phyloP scores from a whole-genome alignment of 768 basidiomycete species.

The Leccinum incarnatum region DNA sequence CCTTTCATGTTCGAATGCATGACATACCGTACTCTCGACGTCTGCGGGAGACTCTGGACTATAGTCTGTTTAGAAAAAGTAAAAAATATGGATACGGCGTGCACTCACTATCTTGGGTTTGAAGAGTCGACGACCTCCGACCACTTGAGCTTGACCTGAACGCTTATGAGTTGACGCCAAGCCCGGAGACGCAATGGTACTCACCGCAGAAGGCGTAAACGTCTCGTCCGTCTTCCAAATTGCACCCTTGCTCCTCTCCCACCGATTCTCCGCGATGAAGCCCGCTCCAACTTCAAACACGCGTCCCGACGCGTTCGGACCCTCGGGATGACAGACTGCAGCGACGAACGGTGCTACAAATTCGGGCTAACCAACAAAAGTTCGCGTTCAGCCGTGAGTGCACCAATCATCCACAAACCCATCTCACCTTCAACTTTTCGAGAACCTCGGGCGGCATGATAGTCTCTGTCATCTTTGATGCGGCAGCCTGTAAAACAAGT shows the following conservation, averaged over 20 bases:
- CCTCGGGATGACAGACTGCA: conserved; percentile 83
- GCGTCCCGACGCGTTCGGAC: conserved; percentile 72
- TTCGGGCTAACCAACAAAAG: conserved; percentile 52
- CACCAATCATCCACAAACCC: neutral
- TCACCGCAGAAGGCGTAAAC: conserved; percentile 92
- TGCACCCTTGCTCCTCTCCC: conserved; percentile 86
- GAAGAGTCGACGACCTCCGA: conserved; percentile 76
- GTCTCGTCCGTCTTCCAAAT: conserved; percentile 87
- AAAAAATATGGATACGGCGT: neutral
- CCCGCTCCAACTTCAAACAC: conserved; percentile 95
- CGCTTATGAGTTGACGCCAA: neutral
- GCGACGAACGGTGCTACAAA: conserved; percentile 91
- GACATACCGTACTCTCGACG: conserved; percentile 51
- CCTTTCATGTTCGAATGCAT: neutral
- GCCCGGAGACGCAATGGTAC: conserved; percentile 12
- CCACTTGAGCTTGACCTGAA: conserved; percentile 82
- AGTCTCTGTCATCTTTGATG: conserved; percentile 93
- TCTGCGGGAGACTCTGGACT: conserved; percentile 70
- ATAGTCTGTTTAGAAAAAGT: conserved; percentile 12
- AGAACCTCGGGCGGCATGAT: conserved; percentile 94
- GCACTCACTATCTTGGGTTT: conserved; percentile 62
- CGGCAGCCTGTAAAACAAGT: conserved; percentile 58
- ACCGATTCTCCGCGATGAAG: conserved; percentile 86
- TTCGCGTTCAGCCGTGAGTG: neutral
- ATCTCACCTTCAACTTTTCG: conserved; percentile 67